A percentile compares a stretch with the other conserved stretches of the same genome.
phyloP scores from a whole-genome alignment of 176 grass and related monocot species.

The Triticum turgidum region DNA sequence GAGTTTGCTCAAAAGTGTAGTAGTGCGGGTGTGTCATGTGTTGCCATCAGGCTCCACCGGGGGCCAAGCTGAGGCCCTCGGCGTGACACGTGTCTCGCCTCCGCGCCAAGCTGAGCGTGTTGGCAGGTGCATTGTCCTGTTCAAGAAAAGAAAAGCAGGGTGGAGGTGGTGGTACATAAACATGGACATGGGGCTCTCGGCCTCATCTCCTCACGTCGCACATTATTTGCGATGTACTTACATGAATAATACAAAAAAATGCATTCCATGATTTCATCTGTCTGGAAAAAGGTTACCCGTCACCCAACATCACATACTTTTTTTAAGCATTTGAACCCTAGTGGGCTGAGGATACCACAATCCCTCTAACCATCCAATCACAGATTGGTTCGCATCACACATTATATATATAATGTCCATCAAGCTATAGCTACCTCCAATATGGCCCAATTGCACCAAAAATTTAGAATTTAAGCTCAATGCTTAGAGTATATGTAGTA shows the following conservation, averaged over 20 bases:
- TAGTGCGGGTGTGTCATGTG: not conserved
- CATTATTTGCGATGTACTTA: not conserved
- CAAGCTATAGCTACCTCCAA: too few relatives aligned
- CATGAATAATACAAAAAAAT: not conserved
- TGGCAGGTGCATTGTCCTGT: not conserved
- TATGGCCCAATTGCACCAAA: too few relatives aligned
- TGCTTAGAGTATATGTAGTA: too few relatives aligned
- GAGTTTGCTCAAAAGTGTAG: not conserved
- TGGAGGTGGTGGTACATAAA: not conserved
- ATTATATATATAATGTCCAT: too few relatives aligned
- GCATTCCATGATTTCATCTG: too few relatives aligned
- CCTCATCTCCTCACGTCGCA: not conserved
- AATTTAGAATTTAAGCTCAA: too few relatives aligned
- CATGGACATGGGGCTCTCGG: conserved; percentile 2
- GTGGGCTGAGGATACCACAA: too few relatives aligned
- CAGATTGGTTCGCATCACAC: too few relatives aligned
- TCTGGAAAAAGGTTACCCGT: too few relatives aligned
- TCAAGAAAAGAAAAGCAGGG: not conserved
- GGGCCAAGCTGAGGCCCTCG: not conserved
- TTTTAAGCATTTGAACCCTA: too few relatives aligned
- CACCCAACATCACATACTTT: too few relatives aligned
- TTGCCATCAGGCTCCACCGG: not conserved
- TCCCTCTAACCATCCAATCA: too few relatives aligned
- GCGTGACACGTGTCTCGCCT: not conserved
- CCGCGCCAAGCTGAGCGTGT: not conserved